phyloP scores from a whole-genome alignment of 2,329 filamentous ascomycete genomes.

The Microdochium paspali region DNA sequence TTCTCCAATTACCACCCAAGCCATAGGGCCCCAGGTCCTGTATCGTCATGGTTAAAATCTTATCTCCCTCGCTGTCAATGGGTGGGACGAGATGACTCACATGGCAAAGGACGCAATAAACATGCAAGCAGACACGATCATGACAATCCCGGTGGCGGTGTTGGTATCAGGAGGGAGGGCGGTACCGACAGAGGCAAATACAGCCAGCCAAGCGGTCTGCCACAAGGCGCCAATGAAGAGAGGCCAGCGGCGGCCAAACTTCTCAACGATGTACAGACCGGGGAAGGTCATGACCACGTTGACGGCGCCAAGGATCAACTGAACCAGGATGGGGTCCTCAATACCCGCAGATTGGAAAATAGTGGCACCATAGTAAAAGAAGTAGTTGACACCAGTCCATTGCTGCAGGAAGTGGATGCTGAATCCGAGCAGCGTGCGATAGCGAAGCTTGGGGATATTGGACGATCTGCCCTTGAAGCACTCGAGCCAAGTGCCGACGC shows the following conservation, averaged over 20 bases:
- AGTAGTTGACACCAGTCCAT: conserved; percentile 54
- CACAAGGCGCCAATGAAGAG: conserved; percentile 57
- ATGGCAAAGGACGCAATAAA: conserved; percentile 64
- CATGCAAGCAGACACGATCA: conserved; percentile 66
- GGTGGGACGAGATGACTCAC: conserved; percentile 9
- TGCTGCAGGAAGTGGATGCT: conserved; percentile 58
- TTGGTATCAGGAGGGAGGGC: conserved; percentile 29
- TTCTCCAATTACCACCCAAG: conserved; percentile 61
- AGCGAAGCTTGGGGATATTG: conserved; percentile 45
- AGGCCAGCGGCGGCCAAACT: conserved; percentile 57
- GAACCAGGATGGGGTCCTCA: conserved; percentile 54
- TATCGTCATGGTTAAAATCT: conserved; percentile 1
- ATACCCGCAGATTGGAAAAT: conserved; percentile 61
- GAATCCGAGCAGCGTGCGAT: conserved; percentile 56
- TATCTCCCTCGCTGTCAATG: not conserved
- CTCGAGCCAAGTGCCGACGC: conserved; percentile 43
- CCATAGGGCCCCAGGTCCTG: conserved; percentile 58
- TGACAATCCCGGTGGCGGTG: conserved; percentile 47
- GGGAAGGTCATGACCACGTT: conserved; percentile 60
- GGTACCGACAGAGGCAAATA: conserved; percentile 53
- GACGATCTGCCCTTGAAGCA: conserved; percentile 47
- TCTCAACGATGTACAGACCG: conserved; percentile 60
- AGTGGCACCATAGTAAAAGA: conserved; percentile 57
- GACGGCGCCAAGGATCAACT: conserved; percentile 59
- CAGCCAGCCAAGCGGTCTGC: conserved; percentile 55